Conservation (phyloP, 2,329 filamentous ascomycete genomes). For the Exophiala lecanii-corni region DNA sequence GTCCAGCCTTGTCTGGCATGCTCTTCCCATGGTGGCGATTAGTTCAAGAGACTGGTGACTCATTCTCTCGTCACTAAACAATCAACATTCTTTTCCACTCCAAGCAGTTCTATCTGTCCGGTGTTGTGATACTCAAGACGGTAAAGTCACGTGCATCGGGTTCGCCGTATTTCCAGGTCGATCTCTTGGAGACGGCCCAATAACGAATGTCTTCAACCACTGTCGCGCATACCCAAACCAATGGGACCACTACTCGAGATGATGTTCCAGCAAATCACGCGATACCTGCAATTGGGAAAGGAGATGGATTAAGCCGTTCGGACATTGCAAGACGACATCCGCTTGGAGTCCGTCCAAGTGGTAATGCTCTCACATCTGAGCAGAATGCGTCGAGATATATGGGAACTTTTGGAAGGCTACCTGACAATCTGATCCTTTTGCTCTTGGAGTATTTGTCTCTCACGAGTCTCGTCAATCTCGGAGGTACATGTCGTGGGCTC, state of each 20-base stretch:
- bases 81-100: not conserved
- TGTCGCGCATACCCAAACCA: slow-evolving; percentile 3
- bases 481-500: slow-evolving; percentile 75
- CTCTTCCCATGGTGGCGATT: slow-evolving; percentile 1
- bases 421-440: slow-evolving; percentile 74
- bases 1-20: slow-evolving; percentile 14
- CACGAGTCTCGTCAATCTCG: slow-evolving; percentile 58
- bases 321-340: slow-evolving; percentile 66
- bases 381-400: slow-evolving; percentile 62
- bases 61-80: not conserved
- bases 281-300: not conserved
- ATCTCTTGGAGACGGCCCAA: slow-evolving; percentile 1
- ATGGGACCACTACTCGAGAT: not conserved
- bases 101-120: not conserved
- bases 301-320: not conserved
- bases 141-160: slow-evolving; percentile 10
- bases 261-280: not conserved
- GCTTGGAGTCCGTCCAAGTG: slow-evolving; percentile 76
- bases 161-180: slow-evolving; percentile 6
- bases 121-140: not conserved
- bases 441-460: slow-evolving; percentile 72
- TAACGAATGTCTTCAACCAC: slow-evolving; percentile 12
- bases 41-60: not conserved
- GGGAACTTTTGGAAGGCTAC: slow-evolving; percentile 63
- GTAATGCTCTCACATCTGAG: slow-evolving; percentile 68